phyloP scores from a whole-genome alignment of 208 protist species.

The Trypanosoma melophagium region DNA sequence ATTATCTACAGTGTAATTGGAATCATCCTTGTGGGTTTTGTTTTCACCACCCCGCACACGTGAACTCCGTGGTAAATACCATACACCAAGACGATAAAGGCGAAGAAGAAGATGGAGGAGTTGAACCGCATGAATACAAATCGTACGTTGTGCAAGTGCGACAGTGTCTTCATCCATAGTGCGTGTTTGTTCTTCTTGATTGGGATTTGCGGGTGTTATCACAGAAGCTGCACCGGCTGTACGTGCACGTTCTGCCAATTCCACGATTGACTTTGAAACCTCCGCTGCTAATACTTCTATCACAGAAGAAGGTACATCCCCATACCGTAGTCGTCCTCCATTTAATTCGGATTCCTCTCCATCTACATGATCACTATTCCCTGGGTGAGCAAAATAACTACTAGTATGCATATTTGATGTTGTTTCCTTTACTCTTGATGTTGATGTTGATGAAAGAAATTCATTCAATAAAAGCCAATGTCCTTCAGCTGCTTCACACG shows the following conservation, averaged over 20 bases:
- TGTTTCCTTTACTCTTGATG: neutral
- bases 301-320: constrained; percentile 19
- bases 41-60: neutral
- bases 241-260: constrained; percentile 12
- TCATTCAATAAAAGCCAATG: constrained; percentile 54
- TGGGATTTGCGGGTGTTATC: neutral
- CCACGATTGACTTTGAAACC: constrained; percentile 17
- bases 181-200: constrained; percentile 2
- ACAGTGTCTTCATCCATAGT: constrained; percentile 25
- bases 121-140: constrained; percentile 58
- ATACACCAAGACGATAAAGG: constrained; percentile 45
- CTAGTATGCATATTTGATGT: neutral
- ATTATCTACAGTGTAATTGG: no score
- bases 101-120: constrained; percentile 66
- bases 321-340: constrained; percentile 12
- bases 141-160: constrained; percentile 10
- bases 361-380: neutral
- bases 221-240: neutral
- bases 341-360: neutral
- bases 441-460: constrained; percentile 17
- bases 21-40: neutral
- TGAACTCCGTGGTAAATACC: constrained; percentile 35
- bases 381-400: neutral
- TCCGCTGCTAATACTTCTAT: constrained; percentile 17
- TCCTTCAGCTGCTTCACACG: constrained; percentile 47